These are phyloP conservation scores for Mortierella sp. DNA, from an alignment of 371 early-diverging fungal genomes.

Conservation along the genomic window DNA sequence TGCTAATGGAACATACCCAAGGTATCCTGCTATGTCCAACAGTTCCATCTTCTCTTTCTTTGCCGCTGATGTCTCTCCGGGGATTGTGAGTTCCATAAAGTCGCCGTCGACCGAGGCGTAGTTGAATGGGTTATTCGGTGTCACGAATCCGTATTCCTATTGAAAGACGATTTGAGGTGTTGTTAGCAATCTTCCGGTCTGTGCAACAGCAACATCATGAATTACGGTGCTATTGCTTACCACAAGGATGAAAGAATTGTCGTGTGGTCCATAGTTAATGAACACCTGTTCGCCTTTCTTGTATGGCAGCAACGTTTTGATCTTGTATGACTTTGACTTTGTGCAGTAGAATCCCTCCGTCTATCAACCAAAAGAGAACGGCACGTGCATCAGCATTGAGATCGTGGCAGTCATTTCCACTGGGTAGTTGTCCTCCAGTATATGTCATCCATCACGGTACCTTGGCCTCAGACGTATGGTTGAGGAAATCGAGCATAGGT, in stretches of 20 bases:
- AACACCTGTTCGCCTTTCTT: slow-evolving; percentile 66
- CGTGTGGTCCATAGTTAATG: slow-evolving; percentile 71
- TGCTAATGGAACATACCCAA: slow-evolving; percentile 5
- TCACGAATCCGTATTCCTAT: slow-evolving; percentile 69
- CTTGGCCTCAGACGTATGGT: slow-evolving; percentile 68
- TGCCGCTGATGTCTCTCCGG: slow-evolving; percentile 55
- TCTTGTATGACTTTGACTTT: slow-evolving; percentile 64
- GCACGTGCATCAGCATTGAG: neutral
- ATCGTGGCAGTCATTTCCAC: no score
- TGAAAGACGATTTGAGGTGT: neutral
- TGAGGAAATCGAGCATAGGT: slow-evolving; percentile 71
- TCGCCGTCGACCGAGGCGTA: slow-evolving; percentile 62
- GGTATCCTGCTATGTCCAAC: slow-evolving; percentile 63
- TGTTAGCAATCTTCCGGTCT: neutral
- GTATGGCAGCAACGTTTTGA: slow-evolving; percentile 65
- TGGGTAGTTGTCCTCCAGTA: neutral
- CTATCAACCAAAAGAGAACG: slow-evolving; percentile 23
- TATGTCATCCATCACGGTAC: slow-evolving; percentile 10
- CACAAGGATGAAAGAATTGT: slow-evolving; percentile 65
- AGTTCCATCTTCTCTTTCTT: slow-evolving; percentile 57
- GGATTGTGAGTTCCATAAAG: slow-evolving; percentile 56
- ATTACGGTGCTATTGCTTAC: slow-evolving; percentile 16
- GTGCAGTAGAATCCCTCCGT: slow-evolving; percentile 65
- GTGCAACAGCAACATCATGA: neutral
- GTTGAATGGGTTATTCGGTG: slow-evolving; percentile 62